phyloP scores from a whole-genome alignment of 305 asterid species.

The Petunia hybrid region DNA sequence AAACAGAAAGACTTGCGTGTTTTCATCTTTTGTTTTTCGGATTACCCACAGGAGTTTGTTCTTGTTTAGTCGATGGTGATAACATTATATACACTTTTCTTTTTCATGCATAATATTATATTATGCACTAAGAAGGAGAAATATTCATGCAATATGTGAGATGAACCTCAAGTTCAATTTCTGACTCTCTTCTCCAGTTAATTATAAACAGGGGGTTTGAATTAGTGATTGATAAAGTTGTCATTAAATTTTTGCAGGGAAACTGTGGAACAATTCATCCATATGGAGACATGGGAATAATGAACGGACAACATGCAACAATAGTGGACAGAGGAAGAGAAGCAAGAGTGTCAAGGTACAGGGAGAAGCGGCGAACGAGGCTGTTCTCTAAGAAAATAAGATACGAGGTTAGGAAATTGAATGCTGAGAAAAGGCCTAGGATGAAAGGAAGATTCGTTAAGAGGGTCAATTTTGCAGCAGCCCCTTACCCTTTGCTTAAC shows the following conservation, averaged over 20 bases:
- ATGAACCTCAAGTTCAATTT: neutral
- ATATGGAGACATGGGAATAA: conserved; percentile 52
- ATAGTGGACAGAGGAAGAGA: conserved; percentile 68
- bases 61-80: no score
- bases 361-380: conserved; percentile 82
- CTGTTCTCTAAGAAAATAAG: conserved; percentile 87
- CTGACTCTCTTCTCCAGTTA: neutral
- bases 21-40: neutral
- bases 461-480: conserved; percentile 57
- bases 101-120: neutral
- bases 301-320: conserved; percentile 37
- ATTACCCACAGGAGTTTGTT: neutral
- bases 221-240: neutral
- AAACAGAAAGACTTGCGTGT: neutral
- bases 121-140: neutral
- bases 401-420: conserved; percentile 87
- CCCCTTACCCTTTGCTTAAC: conserved; percentile 44
- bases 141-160: neutral
- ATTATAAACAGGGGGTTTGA: neutral
- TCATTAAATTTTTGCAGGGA: conserved; percentile 47
- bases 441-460: conserved; percentile 94
- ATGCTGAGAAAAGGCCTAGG: conserved; percentile 91
- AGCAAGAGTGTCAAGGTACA: conserved; percentile 78
- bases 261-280: conserved; percentile 55
- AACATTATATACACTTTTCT: no score